These are phyloP conservation scores for Boletellus ananas DNA, from an alignment of 768 basidiomycete species.

Conservation along the genomic window DNA sequence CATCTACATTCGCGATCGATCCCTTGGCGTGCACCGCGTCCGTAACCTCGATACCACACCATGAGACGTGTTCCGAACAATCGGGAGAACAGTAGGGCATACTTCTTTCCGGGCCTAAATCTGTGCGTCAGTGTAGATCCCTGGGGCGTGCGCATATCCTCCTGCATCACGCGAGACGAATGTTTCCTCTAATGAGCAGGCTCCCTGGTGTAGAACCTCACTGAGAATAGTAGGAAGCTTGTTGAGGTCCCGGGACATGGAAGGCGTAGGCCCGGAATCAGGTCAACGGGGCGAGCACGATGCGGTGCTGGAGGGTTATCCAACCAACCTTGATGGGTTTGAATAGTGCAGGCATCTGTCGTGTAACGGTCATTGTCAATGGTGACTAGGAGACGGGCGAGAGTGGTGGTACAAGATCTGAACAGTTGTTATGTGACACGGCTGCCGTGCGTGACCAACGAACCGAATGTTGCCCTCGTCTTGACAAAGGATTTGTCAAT, in stretches of 20 bases:
- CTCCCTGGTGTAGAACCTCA: constrained; percentile 47
- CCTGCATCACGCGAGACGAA: constrained; percentile 48
- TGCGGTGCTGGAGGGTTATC: constrained; percentile 42
- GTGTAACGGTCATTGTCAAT: too few relatives aligned
- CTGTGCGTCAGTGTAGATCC: constrained; percentile 63
- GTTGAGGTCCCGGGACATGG: constrained; percentile 37
- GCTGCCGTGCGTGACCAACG: too few relatives aligned
- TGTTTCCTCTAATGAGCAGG: constrained; percentile 55
- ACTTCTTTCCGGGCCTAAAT: constrained; percentile 48
- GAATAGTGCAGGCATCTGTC: constrained; percentile 35
- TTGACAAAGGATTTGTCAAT: too few relatives aligned
- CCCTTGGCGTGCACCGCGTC: constrained; percentile 54
- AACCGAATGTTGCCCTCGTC: too few relatives aligned
- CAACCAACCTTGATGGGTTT: constrained; percentile 44
- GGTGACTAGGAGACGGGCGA: too few relatives aligned
- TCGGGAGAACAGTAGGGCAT: not conserved
- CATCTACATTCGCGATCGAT: constrained; percentile 16
- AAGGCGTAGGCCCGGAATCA: constrained; percentile 35
- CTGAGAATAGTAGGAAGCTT: constrained; percentile 47
- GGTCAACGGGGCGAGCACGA: constrained; percentile 54
- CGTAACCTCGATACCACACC: constrained; percentile 39
- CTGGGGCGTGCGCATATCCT: constrained; percentile 50
- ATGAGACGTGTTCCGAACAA: not conserved
- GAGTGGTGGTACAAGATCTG: too few relatives aligned
- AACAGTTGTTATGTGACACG: too few relatives aligned